These are phyloP conservation scores for Oryza australiensis DNA, from an alignment of 176 grass and related monocot species.

Conservation along the genomic window DNA sequence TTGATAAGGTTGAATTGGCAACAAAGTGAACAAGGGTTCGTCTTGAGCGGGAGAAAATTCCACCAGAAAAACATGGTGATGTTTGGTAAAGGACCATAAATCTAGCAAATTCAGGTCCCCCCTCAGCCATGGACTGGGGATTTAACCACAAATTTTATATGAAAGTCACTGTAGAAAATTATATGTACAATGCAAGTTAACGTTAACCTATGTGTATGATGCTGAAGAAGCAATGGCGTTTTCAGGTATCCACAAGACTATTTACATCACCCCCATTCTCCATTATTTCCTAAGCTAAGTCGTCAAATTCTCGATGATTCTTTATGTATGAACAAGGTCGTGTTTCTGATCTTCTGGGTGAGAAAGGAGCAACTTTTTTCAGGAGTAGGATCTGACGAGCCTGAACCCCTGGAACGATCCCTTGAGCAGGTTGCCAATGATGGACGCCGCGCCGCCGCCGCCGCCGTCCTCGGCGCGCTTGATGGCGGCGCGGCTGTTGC, in stretches of 20 bases:
- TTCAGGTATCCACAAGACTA: background rate
- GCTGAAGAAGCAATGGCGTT: background rate
- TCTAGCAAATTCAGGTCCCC: too few relatives aligned
- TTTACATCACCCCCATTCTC: background rate
- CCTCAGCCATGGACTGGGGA: background rate
- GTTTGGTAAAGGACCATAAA: background rate
- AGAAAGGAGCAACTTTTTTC: background rate
- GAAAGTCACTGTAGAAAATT: background rate
- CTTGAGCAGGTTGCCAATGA: constrained; percentile 38
- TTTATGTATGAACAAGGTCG: background rate
- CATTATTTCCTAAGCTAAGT: constrained; percentile 11
- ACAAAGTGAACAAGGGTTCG: too few relatives aligned
- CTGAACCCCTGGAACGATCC: constrained; percentile 42
- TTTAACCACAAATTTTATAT: background rate
- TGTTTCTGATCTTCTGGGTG: background rate
- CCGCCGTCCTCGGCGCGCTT: background rate
- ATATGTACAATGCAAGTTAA: background rate
- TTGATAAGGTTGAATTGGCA: too few relatives aligned
- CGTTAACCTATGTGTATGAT: background rate
- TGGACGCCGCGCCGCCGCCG: background rate
- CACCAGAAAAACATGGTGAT: background rate
- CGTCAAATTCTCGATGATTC: background rate
- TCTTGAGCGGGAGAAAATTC: background rate
- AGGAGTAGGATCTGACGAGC: constrained; percentile 25
- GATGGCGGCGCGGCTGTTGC: background rate